Base-by-base conservation (phyloP, 2,329 filamentous ascomycete genomes). In the Pseudogymnoascus sp. region DNA sequence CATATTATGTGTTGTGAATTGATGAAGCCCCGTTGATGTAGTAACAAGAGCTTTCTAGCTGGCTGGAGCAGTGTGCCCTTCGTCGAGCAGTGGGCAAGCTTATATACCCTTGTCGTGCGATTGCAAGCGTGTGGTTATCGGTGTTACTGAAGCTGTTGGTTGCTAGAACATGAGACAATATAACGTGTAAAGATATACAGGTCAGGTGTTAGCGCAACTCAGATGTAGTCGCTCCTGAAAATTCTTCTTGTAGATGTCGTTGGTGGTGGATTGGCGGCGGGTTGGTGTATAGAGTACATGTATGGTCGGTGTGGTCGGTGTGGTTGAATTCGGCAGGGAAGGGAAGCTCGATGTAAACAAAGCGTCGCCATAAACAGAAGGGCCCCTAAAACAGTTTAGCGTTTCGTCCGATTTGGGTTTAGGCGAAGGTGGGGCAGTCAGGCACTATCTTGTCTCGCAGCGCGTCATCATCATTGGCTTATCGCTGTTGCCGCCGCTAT, bases 1-100 rank as follows among this genome's bases (percentile, higher is more conserved):
- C 84, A 86, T 86, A 66, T 19, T 19, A 19, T 19, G 33, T 11
- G 24, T 41, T 56, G 50, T 7, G 50, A 33, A 22, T 56, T 33
- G 28, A 22, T 35, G 28, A 33, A 2, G 50, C 16, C 16, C 50
- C 14, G 16, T 33, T 14, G 11, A n/a, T 56, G 14, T 33, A 33
- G 28, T 35, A 56, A 22, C 11, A 35, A 12, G n/a, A 33, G 50
- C 50, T 22, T 56, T 2, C 50, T 22, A 56, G 28, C 16, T 19
- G 12, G 28, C 16, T 19, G 12, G 28, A 22, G 50, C 16, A 35
- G 3, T 56, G 26, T 56, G 28, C 28, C 24, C 24, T 56, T 56
- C 28, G 50, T 56, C 50, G 50, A 31, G 12, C 50, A 14, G n/a
- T 56, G 50, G 50, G 50, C 28, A 56, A 56, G 50, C n/a, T 53